phyloP scores from a whole-genome alignment of 441 rosid genomes.

The Jatropha multifida region DNA sequence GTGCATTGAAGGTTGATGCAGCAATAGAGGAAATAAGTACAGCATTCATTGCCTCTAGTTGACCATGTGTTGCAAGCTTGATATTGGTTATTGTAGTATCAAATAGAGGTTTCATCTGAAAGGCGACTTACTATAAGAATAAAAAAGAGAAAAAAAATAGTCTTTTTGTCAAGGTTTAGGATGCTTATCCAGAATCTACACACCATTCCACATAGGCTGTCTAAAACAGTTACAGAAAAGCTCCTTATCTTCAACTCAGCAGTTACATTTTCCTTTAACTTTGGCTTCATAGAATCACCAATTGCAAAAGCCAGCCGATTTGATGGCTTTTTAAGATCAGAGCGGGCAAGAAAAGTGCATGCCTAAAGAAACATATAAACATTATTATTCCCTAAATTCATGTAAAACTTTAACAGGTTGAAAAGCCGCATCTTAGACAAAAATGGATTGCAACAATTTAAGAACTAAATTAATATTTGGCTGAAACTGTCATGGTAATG shows the following conservation, averaged over 20 bases:
- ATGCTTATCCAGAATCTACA: slow-evolving; percentile 22
- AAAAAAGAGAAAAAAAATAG: slow-evolving; percentile 6
- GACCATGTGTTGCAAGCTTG: slow-evolving; percentile 98
- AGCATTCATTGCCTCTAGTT: slow-evolving; percentile 94
- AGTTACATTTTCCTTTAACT: slow-evolving; percentile 77
- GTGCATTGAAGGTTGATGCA: slow-evolving; percentile 93
- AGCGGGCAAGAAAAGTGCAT: slow-evolving; percentile 92
- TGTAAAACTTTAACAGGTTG: slow-evolving; percentile 19
- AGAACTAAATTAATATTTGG: background rate
- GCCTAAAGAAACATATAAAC: slow-evolving; percentile 59
- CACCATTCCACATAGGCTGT: slow-evolving; percentile 97
- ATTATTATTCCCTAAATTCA: slow-evolving; percentile 14
- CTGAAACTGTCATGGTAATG: background rate
- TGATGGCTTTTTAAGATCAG: slow-evolving; percentile 90
- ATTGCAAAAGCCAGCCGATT: slow-evolving; percentile 74
- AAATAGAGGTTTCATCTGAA: slow-evolving; percentile 95
- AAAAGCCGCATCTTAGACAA: slow-evolving; percentile 11
- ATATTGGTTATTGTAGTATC: slow-evolving; percentile 90
- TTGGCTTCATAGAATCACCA: slow-evolving; percentile 90
- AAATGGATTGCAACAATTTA: background rate
- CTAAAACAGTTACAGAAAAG: slow-evolving; percentile 85
- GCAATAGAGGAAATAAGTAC: slow-evolving; percentile 94
- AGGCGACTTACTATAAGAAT: slow-evolving; percentile 28
- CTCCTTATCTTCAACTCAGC: slow-evolving; percentile 88
- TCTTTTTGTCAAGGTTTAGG: slow-evolving; percentile 7